phyloP scores from a whole-genome alignment of 2,329 filamentous ascomycete species.

The Anthostomella pinea region DNA sequence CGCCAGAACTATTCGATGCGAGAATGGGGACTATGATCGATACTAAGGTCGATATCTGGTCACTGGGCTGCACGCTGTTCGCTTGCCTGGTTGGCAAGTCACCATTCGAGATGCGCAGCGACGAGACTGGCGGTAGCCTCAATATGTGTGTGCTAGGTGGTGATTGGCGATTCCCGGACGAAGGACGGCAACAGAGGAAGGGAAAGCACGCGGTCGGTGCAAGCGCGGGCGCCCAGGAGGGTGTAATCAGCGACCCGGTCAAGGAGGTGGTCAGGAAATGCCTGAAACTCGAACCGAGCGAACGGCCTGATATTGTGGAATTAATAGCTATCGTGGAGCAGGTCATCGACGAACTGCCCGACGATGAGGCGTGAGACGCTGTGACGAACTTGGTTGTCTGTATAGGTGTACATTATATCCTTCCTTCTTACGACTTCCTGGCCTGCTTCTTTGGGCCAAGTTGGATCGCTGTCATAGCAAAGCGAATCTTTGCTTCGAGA shows the following conservation, averaged over 20 bases:
- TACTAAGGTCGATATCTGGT: conserved; percentile 98
- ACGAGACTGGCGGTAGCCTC: conserved; percentile 91
- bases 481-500: too few relatives aligned
- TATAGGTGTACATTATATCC: conserved; percentile 14
- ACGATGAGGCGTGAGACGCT: conserved; percentile 25
- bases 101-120: conserved; percentile 91
- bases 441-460: too few relatives aligned
- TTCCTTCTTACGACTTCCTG: too few relatives aligned
- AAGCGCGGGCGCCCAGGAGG: conserved; percentile 38
- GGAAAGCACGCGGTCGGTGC: conserved; percentile 39
- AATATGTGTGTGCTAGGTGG: conserved; percentile 90
- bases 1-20: conserved; percentile 96
- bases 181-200: conserved; percentile 57
- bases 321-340: conserved; percentile 33
- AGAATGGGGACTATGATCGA: conserved; percentile 90
- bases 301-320: conserved; percentile 60
- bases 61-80: conserved; percentile 93
- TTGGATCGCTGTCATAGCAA: too few relatives aligned
- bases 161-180: conserved; percentile 95
- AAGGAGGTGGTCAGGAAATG: conserved; percentile 86
- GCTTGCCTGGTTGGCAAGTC: conserved; percentile 95
- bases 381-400: conserved; percentile 5
- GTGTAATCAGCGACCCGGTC: conserved; percentile 73
- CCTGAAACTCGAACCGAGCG: conserved; percentile 79
- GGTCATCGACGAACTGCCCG: conserved; percentile 31